A percentile compares a stretch with the other conserved stretches of the same genome.
Evolutionary conservation across 2,329 filamentous ascomycete genomes (phyloP).

Genomic region (Lasiodiplodia gonubiensis): DNA sequence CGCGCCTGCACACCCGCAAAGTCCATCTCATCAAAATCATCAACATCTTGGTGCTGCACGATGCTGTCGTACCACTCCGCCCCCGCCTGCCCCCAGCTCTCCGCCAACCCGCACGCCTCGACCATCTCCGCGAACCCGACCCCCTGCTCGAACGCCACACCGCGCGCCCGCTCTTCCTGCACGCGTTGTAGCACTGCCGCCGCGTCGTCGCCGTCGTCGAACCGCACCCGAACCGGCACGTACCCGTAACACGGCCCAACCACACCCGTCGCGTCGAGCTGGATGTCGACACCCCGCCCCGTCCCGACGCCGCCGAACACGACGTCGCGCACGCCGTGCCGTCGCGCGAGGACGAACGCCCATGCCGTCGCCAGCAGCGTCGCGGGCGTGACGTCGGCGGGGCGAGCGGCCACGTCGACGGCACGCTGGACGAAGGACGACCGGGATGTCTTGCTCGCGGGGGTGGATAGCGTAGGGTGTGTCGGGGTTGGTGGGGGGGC

Average conservation of each 20-base stretch:
- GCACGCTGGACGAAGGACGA: constrained; percentile 36
- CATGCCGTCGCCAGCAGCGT: constrained; percentile 71
- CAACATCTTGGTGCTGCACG: constrained; percentile 51
- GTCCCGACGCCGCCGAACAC: constrained; percentile 71
- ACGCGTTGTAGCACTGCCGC: constrained; percentile 44
- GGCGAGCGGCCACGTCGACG: constrained; percentile 49
- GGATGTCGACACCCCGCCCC: constrained; percentile 65
- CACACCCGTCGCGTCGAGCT: constrained; percentile 59
- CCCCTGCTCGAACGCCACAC: constrained; percentile 43
- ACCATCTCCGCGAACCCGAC: constrained; percentile 47
- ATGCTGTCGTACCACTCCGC: constrained; percentile 44
- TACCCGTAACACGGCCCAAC: constrained; percentile 72
- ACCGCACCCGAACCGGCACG: constrained; percentile 63
- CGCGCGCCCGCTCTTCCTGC: constrained; percentile 44
- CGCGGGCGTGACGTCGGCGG: constrained; percentile 64
- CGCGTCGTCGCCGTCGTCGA: constrained; percentile 53
- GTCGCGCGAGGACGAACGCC: constrained; percentile 66
- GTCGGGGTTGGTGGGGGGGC: constrained; percentile 48
- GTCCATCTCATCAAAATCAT: constrained; percentile 61
- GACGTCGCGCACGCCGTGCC: constrained; percentile 53
- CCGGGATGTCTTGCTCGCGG: constrained; percentile 40
- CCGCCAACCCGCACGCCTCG: constrained; percentile 43
- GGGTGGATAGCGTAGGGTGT: constrained; percentile 53
- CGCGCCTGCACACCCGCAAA: constrained; percentile 44
- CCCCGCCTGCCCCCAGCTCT: constrained; percentile 30